Percentiles rank a stretch among this genome's conserved stretches.
phyloP scores from a whole-genome alignment of 1,284 basidiomycete species.

The Cystobasidiaceae sp. region DNA sequence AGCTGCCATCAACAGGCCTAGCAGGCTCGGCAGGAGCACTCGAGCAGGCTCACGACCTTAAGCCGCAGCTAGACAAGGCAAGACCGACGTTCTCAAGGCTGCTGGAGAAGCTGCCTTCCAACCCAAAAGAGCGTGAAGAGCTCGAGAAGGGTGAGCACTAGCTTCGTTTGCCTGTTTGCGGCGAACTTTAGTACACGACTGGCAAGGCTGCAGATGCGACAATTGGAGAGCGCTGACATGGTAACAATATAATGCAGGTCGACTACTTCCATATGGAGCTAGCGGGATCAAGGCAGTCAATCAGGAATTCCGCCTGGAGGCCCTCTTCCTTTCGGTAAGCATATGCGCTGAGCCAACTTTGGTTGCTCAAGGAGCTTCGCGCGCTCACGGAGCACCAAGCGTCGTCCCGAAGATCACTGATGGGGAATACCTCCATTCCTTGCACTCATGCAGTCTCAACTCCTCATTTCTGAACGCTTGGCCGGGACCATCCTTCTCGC shows the following conservation, averaged over 20 bases:
- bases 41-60: conserved; percentile 15
- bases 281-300: conserved; percentile 56
- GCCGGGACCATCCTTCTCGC: conserved; percentile 63
- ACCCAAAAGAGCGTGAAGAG: conserved; percentile 60
- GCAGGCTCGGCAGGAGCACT: neutral
- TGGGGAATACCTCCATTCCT: neutral
- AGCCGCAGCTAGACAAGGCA: conserved; percentile 38
- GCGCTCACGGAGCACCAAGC: neutral
- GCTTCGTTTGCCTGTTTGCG: no score
- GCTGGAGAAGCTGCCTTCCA: conserved; percentile 53
- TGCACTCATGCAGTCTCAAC: conserved; percentile 50
- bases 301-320: conserved; percentile 66
- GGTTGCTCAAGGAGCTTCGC: no score
- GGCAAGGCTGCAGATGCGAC: no score
- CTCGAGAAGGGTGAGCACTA: conserved; percentile 65
- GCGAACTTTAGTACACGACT: no score
- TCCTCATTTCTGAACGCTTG: conserved; percentile 70
- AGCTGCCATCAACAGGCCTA: neutral
- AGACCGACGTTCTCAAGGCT: conserved; percentile 36
- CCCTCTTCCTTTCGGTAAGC: conserved; percentile 61
- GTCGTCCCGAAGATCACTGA: neutral
- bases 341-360: neutral
- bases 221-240: no score
- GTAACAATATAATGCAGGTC: no score
- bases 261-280: conserved; percentile 4